Evolutionary conservation across 208 protist genomes (phyloP), one percentile per base, ranked within the genome.

Genomic region (Naegleria lovaniensis): DNA sequence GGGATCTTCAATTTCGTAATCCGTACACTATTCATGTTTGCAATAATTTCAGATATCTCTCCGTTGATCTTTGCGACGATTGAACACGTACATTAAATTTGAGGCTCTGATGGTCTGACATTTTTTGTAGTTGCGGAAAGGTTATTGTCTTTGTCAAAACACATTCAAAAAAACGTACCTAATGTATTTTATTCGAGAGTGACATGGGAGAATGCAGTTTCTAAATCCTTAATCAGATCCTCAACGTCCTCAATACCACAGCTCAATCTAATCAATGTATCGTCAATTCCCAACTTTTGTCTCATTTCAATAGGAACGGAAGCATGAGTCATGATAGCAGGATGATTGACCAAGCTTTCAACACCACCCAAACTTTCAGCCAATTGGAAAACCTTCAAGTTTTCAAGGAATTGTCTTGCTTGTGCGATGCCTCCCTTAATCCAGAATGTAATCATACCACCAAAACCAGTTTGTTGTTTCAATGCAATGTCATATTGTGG

Each of bases 331-430:
- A 99, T 96, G 86, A 97, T 92, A 41, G 95, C 96, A 39, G 97
- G 97, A 92, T 96, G 94, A 88, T 98, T 96, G 52, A 97, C 93
- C 3, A 99, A 92, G 76, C 94, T 96, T 93, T 99, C 98, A 92
- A 97, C 97, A 91, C 96, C 96, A 90, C 97, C 98, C 48, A 99
- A 96, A 91, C 93, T 96, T 85, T 98, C 97, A 40, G 97, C 97
- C 15, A 99, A 92, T 91, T 96, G 96, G 90, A 98, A 98, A 16
- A 98, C 90, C 91, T 95, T 94, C 94, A 93, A 93, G 55, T 95
- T 94, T 91, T 94, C 92, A 92, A 97, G 93, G 96, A 98, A 95
- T 67, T 93, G 92, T 85, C 94, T 91, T n/a, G 94, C 96, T 83
- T 91, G 91, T 58, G 93, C 91, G 59, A 93, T 90, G 90, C 92